A percentile compares a stretch with the other conserved stretches of the same genome.
These are phyloP conservation scores for Cupressus sempervirens DNA, from an alignment of 75 land plant species.

Conservation along the genomic window DNA sequence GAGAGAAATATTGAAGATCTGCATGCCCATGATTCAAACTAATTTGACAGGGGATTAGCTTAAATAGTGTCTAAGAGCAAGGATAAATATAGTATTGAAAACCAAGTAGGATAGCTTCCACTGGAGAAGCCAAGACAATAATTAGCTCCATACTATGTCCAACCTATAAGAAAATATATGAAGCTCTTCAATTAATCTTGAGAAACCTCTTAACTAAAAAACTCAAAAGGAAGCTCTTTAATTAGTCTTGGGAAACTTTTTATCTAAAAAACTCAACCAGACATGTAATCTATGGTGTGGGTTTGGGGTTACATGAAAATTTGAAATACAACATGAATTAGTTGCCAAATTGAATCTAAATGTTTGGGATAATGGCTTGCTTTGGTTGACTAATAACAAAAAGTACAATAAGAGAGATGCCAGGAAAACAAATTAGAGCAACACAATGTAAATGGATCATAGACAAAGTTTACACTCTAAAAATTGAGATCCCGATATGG, in stretches of 20 bases:
- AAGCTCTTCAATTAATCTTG: neutral
- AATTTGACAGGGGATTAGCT: no score
- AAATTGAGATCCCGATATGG: neutral
- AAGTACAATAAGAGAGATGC: neutral
- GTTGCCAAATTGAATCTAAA: neutral
- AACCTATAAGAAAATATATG: neutral
- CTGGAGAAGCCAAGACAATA: constrained; percentile 42
- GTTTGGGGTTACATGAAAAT: neutral
- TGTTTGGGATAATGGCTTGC: neutral
- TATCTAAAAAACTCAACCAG: neutral
- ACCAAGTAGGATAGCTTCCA: constrained; percentile 88
- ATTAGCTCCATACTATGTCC: neutral
- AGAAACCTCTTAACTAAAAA: neutral
- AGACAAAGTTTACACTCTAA: neutral
- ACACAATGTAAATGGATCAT: neutral
- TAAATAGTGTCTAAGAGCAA: no score
- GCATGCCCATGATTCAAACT: no score
- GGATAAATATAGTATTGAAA: constrained; percentile 73
- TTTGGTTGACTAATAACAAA: neutral
- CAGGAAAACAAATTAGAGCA: neutral
- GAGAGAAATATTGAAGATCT: no score
- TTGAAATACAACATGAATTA: neutral
- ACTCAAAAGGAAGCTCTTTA: no score
- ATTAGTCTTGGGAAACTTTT: no score
- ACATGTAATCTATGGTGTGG: no score